Evolutionary conservation across 441 rosid genomes (phyloP).

Genomic region (Sinapis alba): DNA sequence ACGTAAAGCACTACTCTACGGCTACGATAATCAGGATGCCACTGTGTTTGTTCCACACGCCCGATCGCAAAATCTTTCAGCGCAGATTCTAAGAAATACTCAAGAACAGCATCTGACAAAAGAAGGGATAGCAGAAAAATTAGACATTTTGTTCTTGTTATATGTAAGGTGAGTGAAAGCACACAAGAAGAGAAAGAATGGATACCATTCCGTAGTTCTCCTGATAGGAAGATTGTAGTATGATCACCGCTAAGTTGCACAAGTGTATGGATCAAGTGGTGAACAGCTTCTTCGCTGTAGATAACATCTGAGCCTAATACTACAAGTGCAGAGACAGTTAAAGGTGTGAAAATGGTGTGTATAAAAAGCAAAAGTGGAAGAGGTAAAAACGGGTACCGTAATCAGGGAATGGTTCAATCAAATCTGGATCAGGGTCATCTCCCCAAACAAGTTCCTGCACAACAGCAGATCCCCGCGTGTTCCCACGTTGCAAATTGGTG

Average conservation of each 20-base stretch:
- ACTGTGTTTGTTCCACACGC: conserved; percentile 68
- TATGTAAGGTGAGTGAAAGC: neutral
- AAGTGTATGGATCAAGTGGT: conserved; percentile 72
- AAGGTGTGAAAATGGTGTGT: neutral
- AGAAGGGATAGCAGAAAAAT: neutral
- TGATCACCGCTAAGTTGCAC: conserved; percentile 60
- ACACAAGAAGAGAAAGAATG: conserved; percentile 14
- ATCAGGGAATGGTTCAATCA: conserved; percentile 76
- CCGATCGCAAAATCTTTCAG: conserved; percentile 66
- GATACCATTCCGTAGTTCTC: conserved; percentile 79
- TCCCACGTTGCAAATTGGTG: conserved; percentile 52
- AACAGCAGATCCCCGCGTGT: conserved; percentile 61
- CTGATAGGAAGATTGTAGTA: conserved; percentile 75
- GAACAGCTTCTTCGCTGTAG: conserved; percentile 81
- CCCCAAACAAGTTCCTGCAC: conserved; percentile 86
- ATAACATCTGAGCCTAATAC: conserved; percentile 80
- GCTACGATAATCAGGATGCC: conserved; percentile 87
- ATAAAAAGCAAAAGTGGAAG: conserved; percentile 6
- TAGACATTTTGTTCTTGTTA: neutral
- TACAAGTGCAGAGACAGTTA: conserved; percentile 21
- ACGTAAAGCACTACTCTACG: conserved; percentile 71
- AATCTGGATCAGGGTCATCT: conserved; percentile 59
- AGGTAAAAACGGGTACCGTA: conserved; percentile 48
- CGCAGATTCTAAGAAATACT: conserved; percentile 76
- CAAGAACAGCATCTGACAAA: conserved; percentile 68